Evolutionary conservation across 352 stramenopile species (phyloP).

Genomic region (Phytophthora fragariae): DNA sequence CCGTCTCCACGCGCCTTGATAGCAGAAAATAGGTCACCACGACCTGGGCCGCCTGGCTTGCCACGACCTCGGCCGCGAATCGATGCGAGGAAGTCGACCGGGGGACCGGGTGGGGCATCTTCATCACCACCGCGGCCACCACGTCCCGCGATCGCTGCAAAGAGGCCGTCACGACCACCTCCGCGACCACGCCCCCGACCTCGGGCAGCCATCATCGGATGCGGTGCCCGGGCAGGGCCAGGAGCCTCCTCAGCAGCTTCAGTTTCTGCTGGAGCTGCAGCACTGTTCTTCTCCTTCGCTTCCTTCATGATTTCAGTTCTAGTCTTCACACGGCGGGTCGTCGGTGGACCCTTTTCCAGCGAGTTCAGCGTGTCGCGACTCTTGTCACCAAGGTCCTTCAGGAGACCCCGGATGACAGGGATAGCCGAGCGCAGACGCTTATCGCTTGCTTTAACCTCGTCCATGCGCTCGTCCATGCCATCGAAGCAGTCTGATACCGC

Average conservation of each 20-base stretch:
- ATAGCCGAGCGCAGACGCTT: conserved; percentile 82
- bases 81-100: conserved; percentile 58
- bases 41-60: conserved; percentile 50
- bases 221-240: conserved; percentile 44
- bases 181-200: conserved; percentile 40
- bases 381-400: conserved; percentile 76
- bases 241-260: conserved; percentile 44
- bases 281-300: conserved; percentile 83
- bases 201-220: conserved; percentile 59
- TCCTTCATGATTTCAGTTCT: conserved; percentile 85
- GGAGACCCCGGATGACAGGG: conserved; percentile 59
- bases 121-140: conserved; percentile 51
- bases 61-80: conserved; percentile 65
- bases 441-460: conserved; percentile 84
- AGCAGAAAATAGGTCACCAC: conserved; percentile 70
- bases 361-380: conserved; percentile 57
- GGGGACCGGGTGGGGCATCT: conserved; percentile 45
- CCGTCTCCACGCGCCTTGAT: conserved; percentile 58
- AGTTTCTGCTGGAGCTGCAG: conserved; percentile 46
- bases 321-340: conserved; percentile 70
- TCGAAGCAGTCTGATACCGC: conserved; percentile 76
- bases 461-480: conserved; percentile 84
- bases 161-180: conserved; percentile 58
- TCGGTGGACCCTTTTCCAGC: conserved; percentile 70
- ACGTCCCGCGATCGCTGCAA: conserved; percentile 61